These are phyloP conservation scores for Gossypium bickii DNA, from an alignment of 345 rosid genomes.

Conservation along the genomic window DNA sequence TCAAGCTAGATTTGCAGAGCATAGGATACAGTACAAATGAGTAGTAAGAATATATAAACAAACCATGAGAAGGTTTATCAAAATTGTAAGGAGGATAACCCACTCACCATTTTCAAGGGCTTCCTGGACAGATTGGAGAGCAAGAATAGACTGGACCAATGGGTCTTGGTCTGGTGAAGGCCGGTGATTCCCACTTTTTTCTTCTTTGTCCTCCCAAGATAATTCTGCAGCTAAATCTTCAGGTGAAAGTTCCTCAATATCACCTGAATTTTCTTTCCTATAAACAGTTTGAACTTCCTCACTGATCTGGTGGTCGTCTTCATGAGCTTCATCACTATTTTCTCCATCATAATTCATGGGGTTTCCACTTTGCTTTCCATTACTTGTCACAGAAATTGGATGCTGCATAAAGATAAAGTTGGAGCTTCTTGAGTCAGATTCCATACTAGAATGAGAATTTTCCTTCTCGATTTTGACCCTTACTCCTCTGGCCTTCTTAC, in stretches of 20 bases:
- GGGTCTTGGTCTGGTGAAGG: conserved; percentile 48
- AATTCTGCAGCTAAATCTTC: conserved; percentile 41
- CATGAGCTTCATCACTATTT: conserved; percentile 46
- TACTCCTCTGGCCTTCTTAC: conserved; percentile 79
- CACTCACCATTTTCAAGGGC: conserved; percentile 39
- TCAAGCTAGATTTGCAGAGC: not conserved
- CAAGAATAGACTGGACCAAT: conserved; percentile 40
- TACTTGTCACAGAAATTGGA: conserved; percentile 40
- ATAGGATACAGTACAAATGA: not conserved
- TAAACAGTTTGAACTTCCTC: conserved; percentile 42
- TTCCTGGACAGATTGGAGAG: conserved; percentile 60
- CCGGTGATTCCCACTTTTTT: conserved; percentile 34
- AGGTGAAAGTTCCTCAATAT: conserved; percentile 23
- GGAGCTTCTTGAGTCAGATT: conserved; percentile 77
- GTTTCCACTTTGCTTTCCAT: conserved; percentile 44
- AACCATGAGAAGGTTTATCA: not conserved
- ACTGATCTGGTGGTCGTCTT: conserved; percentile 30
- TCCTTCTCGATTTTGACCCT: conserved; percentile 72
- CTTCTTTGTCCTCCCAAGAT: conserved; percentile 41
- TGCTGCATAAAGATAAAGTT: conserved; percentile 76
- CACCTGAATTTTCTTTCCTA: conserved; percentile 35
- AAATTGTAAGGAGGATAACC: not conserved
- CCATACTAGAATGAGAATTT: conserved; percentile 50
- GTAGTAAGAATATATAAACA: not conserved
- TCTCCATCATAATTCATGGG: conserved; percentile 50